These are phyloP conservation scores for Agaricus sinodeliciosus DNA, from an alignment of 768 basidiomycete species.

Conservation along the genomic window DNA sequence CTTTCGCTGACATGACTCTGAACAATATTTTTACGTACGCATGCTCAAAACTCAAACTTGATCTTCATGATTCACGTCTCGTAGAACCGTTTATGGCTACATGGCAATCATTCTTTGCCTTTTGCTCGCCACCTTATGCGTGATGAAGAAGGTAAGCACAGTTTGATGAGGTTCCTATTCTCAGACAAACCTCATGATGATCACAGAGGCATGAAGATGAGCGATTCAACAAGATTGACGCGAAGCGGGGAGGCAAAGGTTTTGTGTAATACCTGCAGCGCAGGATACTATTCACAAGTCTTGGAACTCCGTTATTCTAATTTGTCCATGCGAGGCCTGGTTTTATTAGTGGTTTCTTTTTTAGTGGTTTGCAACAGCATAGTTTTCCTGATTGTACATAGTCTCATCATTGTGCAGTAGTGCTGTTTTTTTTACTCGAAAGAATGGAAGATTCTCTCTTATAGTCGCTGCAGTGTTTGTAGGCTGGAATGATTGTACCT, in stretches of 20 bases:
- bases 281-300: not conserved
- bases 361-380: slow-evolving; percentile 1
- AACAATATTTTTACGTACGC: slow-evolving; percentile 83
- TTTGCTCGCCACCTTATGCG: slow-evolving; percentile 75
- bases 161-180: not conserved
- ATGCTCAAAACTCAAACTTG: not conserved
- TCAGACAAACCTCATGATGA: not conserved
- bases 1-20: slow-evolving; percentile 63
- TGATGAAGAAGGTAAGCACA: slow-evolving; percentile 68
- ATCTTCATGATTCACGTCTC: slow-evolving; percentile 7
- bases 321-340: slow-evolving; percentile 2
- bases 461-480: not conserved
- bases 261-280: slow-evolving; percentile 51
- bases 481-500: too few species aligned
- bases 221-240: slow-evolving; percentile 85
- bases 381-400: not conserved
- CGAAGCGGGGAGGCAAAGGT: slow-evolving; percentile 79
- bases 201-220: slow-evolving; percentile 69
- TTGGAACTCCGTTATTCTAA: not conserved
- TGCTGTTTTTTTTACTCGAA: not conserved
- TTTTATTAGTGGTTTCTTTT: not conserved
- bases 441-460: not conserved
- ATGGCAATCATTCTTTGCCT: slow-evolving; percentile 73
- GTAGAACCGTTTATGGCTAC: slow-evolving; percentile 69
- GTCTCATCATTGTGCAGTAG: slow-evolving; percentile 1